These are phyloP conservation scores for Xylariaceae sp. DNA, from an alignment of 2,329 filamentous ascomycete genomes.

Conservation along the genomic window DNA sequence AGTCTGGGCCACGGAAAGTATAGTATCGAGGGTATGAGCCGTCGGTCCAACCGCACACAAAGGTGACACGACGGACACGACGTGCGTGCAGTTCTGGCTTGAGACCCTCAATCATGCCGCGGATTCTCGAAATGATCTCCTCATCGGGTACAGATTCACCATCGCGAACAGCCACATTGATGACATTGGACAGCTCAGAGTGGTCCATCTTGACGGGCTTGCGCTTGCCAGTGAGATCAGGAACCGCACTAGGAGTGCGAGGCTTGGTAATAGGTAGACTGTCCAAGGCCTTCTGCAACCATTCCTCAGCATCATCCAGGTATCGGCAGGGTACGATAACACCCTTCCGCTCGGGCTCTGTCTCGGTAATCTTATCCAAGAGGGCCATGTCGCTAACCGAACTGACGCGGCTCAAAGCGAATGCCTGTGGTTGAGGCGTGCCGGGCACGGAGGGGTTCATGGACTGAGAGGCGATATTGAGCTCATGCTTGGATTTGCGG, in stretches of 20 bases:
- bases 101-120: constrained; percentile 69
- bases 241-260: constrained; percentile 55
- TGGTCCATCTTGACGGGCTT: constrained; percentile 54
- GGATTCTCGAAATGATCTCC: constrained; percentile 72
- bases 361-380: constrained; percentile 63
- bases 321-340: constrained; percentile 91
- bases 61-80: constrained; percentile 83
- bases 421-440: constrained; percentile 57
- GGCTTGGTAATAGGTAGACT: constrained; percentile 66
- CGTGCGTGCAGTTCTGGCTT: constrained; percentile 78
- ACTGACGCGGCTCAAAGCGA: constrained; percentile 72
- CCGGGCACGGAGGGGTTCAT: constrained; percentile 79
- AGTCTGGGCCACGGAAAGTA: constrained; percentile 91
- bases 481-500: constrained; percentile 87
- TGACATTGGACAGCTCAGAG: constrained; percentile 83
- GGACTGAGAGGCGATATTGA: constrained; percentile 73
- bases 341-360: constrained; percentile 82
- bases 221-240: constrained; percentile 70
- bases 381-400: constrained; percentile 98
- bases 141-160: constrained; percentile 77
- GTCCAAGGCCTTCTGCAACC: constrained; percentile 77
- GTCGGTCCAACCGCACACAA: constrained; percentile 92
- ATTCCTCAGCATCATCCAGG: constrained; percentile 88
- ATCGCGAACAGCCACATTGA: constrained; percentile 88
- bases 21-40: constrained; percentile 95